Base-by-base conservation (phyloP, 352 stramenopile genomes). In the Pythium apleroticum region DNA sequence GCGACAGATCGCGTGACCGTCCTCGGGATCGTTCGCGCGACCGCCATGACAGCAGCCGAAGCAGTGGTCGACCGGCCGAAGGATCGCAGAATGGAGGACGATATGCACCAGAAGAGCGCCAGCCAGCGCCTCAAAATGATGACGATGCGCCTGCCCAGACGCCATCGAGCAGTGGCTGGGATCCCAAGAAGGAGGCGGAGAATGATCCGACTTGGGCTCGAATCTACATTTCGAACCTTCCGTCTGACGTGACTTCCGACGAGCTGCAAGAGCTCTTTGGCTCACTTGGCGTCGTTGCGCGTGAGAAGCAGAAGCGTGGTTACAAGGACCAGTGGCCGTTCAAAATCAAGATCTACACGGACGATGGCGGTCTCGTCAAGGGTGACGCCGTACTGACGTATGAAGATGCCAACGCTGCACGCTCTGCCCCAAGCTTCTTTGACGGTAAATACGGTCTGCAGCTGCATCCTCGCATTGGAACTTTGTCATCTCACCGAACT, bases 341-440 rank as follows among this genome's bases (percentile, higher is more conserved):
- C 71, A 96, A 96, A 77, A 95, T 96, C 72, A 96, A 93, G 67
- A 80, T 96, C 30, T 96, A 96, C 70, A 84, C 83, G 63, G 87
- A 95, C 57, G 72, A 88, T 14, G 73, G 71, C 57, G 86, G 86
- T 11, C 57, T 82, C 41, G 70, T 75, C 46, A 96, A 96, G 75
- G 88, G 88, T 39, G 88, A 96, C 54, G 88, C 88, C 6, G 84
- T 94, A 41, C 72, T 96, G 30, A 94, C 84, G 49, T 96, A 87
- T 57, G 88, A 96, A 73, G 88, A 96, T 60, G 58, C 85, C 27
- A 96, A 93, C 57, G 88, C 88, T 1, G 88, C 88, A 4, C 82
- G 84, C 30, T 87, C 86, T 28, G 88, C 88, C 9, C 88, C 86
- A 3, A 78, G 81, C 28, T 96, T 96, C 62, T 96, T 96, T 27